These are phyloP conservation scores for Daldinia caldariorum DNA, from an alignment of 495 filamentous ascomycete species.

Conservation along the genomic window DNA sequence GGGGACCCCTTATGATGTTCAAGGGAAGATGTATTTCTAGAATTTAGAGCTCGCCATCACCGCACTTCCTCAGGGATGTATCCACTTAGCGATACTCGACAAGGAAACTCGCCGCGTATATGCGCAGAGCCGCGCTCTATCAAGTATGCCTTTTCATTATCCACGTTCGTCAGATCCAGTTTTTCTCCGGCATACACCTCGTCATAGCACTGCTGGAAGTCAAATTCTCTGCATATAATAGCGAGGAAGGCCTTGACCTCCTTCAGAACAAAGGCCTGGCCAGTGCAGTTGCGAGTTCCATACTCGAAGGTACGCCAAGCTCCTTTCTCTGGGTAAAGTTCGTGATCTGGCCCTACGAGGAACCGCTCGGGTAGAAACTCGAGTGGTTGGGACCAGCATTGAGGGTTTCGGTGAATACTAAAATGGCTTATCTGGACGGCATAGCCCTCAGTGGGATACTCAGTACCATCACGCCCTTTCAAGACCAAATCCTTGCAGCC, in stretches of 20 bases:
- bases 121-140: constrained; percentile 44
- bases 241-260: constrained; percentile 59
- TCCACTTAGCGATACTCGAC: constrained; percentile 37
- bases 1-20: background rate
- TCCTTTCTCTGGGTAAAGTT: constrained; percentile 51
- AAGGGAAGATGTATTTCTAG: background rate
- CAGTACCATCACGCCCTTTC: constrained; percentile 38
- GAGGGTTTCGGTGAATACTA: constrained; percentile 48
- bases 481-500: constrained; percentile 47
- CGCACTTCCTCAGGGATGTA: constrained; percentile 24
- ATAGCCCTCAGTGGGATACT: constrained; percentile 52
- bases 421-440: constrained; percentile 48
- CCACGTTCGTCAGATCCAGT: constrained; percentile 39
- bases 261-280: constrained; percentile 60
- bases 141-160: constrained; percentile 44
- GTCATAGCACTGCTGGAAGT: constrained; percentile 51
- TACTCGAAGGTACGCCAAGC: constrained; percentile 63
- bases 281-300: constrained; percentile 62
- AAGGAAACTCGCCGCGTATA: constrained; percentile 42
- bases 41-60: constrained; percentile 1
- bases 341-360: constrained; percentile 45
- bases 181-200: constrained; percentile 42
- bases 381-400: constrained; percentile 48
- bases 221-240: constrained; percentile 56
- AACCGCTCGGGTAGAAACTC: constrained; percentile 58